phyloP scores from a whole-genome alignment of 306 rosid species.

The Lathyrus sativus region DNA sequence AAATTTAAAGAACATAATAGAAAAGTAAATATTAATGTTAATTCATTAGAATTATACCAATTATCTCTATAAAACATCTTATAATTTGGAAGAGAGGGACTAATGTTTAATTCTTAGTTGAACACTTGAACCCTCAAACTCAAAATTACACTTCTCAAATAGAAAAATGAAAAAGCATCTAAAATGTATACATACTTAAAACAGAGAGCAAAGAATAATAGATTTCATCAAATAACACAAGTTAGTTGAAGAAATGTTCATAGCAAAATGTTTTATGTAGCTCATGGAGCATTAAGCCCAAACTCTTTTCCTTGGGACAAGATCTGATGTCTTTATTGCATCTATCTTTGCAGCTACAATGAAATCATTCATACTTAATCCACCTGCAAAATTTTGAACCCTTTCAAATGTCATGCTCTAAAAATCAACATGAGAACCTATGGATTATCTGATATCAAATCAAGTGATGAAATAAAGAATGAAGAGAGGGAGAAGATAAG shows the following conservation, averaged over 20 bases:
- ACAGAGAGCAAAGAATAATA: conserved; percentile 10
- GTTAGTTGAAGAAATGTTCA: conserved; percentile 7
- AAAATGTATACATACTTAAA: not conserved
- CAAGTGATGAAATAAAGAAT: not conserved
- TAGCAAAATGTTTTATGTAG: conserved; percentile 22
- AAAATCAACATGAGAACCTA: not conserved
- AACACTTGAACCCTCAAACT: no score
- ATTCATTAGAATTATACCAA: no score
- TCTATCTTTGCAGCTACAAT: conserved; percentile 86
- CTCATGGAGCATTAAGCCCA: conserved; percentile 65
- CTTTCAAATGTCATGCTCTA: conserved; percentile 26
- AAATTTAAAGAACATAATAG: no score
- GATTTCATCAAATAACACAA: conserved; percentile 30
- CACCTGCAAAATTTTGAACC: conserved; percentile 66
- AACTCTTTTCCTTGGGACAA: conserved; percentile 74
- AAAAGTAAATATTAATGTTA: no score
- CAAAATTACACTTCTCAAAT: no score
- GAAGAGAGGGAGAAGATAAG: not conserved
- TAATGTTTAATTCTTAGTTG: not conserved
- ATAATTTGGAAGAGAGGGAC: no score
- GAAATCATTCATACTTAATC: conserved; percentile 90
- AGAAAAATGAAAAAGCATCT: not conserved
- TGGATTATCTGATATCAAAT: no score
- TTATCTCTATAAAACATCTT: no score
- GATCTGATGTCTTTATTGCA: conserved; percentile 78